Conservation (phyloP, 2,329 filamentous ascomycete genomes). For the Tricladium varicosporioides region DNA sequence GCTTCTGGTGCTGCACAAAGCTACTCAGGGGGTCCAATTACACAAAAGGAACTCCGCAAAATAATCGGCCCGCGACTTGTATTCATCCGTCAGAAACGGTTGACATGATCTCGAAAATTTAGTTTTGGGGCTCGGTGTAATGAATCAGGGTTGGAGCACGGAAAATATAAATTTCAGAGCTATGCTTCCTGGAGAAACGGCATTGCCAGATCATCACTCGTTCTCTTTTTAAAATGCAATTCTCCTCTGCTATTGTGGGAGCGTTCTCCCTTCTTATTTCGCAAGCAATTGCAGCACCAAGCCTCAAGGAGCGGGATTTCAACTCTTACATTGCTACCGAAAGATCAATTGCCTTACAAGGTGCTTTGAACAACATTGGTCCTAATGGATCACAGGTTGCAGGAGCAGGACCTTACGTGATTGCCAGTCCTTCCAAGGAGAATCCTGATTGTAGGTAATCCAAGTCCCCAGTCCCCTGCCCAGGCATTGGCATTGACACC, state of each 20-base stretch:
- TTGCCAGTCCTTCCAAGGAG: slow-evolving; percentile 53
- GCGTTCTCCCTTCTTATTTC: slow-evolving; percentile 2
- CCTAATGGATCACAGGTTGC: slow-evolving; percentile 45
- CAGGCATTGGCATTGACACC: neutral
- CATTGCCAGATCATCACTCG: neutral
- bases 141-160: neutral
- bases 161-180: neutral
- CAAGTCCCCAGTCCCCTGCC: neutral
- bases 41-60: neutral
- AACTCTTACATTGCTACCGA: slow-evolving; percentile 43
- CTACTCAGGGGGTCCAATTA: neutral
- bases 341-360: slow-evolving; percentile 46
- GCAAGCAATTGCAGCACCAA: slow-evolving; percentile 13
- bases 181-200: neutral
- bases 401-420: slow-evolving; percentile 47
- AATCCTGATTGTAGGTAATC: slow-evolving; percentile 50
- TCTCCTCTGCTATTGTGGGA: neutral
- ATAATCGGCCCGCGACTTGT: slow-evolving; percentile 10
- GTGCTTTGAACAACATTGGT: slow-evolving; percentile 55
- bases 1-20: neutral
- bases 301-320: slow-evolving; percentile 19
- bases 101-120: neutral
- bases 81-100: slow-evolving; percentile 1
- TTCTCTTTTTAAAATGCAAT: slow-evolving; percentile 8
- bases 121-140: neutral